phyloP scores from a whole-genome alignment of 805 yeast species.

The Ogataea pignaliae region DNA sequence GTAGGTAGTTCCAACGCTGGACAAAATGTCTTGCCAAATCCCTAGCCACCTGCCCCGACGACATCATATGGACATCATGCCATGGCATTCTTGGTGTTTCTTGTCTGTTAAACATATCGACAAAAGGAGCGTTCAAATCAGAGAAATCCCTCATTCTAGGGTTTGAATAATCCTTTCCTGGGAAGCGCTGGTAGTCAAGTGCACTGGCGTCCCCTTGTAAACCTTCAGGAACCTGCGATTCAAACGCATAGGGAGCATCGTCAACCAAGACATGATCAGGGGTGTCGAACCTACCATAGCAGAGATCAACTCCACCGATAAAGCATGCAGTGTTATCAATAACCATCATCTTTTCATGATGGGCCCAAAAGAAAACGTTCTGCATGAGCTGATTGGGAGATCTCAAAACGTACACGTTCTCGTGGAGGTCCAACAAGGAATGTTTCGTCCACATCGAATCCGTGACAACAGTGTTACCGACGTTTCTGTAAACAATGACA shows the following conservation, averaged over 20 bases:
- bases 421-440: constrained; percentile 78
- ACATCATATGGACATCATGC: constrained; percentile 98
- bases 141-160: constrained; percentile 88
- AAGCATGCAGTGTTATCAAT: constrained; percentile 87
- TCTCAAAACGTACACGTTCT: constrained; percentile 82
- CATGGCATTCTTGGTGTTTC: constrained; percentile 94
- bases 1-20: constrained; percentile 93
- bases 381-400: constrained; percentile 95
- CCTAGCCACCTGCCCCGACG: constrained; percentile 90
- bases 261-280: constrained; percentile 91
- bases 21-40: constrained; percentile 92
- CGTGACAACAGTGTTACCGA: constrained; percentile 86
- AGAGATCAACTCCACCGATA: constrained; percentile 92
- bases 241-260: constrained; percentile 42
- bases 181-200: constrained; percentile 61
- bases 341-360: constrained; percentile 88
- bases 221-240: constrained; percentile 15
- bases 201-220: constrained; percentile 21
- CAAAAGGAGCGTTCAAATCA: constrained; percentile 79
- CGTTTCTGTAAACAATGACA: constrained; percentile 88
- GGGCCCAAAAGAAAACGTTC: constrained; percentile 97
- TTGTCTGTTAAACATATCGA: constrained; percentile 84
- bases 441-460: constrained; percentile 95
- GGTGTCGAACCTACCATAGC: constrained; percentile 94
- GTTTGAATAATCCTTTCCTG: constrained; percentile 96